These are phyloP conservation scores for Scedosporium boydii DNA, from an alignment of 2,329 filamentous ascomycete genomes.

Conservation along the genomic window DNA sequence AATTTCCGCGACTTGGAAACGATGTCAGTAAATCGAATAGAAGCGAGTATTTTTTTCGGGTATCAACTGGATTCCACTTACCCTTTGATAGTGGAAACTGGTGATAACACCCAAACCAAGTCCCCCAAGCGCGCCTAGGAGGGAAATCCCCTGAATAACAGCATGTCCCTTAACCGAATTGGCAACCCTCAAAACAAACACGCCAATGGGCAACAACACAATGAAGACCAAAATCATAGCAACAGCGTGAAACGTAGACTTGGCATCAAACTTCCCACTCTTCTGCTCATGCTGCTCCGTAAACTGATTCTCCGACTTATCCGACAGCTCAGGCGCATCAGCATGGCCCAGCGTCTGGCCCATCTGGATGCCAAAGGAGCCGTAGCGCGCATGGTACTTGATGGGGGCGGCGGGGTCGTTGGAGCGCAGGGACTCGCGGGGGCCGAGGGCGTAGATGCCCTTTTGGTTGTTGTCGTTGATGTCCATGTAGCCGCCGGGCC, in stretches of 20 bases:
- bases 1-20: slow-evolving; percentile 38
- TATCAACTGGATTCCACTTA: slow-evolving; percentile 18
- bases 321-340: slow-evolving; percentile 29
- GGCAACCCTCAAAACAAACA: slow-evolving; percentile 41
- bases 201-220: slow-evolving; percentile 45
- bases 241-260: slow-evolving; percentile 32
- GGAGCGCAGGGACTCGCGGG: slow-evolving; percentile 30
- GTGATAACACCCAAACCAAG: slow-evolving; percentile 42
- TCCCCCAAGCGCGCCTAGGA: slow-evolving; percentile 38
- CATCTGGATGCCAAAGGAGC: slow-evolving; percentile 47
- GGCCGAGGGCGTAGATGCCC: slow-evolving; percentile 49
- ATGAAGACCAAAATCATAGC: slow-evolving; percentile 49
- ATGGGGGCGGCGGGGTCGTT: slow-evolving; percentile 33
- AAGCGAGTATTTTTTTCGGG: neutral
- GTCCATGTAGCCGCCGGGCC: slow-evolving; percentile 40
- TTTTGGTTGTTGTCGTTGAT: slow-evolving; percentile 33
- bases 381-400: slow-evolving; percentile 42
- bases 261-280: slow-evolving; percentile 25
- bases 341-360: slow-evolving; percentile 35
- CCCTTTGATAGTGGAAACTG: slow-evolving; percentile 44
- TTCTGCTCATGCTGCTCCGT: slow-evolving; percentile 21
- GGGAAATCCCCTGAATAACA: slow-evolving; percentile 39
- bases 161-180: slow-evolving; percentile 45
- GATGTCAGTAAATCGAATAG: neutral
- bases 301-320: slow-evolving; percentile 23